Evolutionary conservation across 2,329 filamentous ascomycete species (phyloP).

Genomic region (Sporothrix dimorphospora): DNA sequence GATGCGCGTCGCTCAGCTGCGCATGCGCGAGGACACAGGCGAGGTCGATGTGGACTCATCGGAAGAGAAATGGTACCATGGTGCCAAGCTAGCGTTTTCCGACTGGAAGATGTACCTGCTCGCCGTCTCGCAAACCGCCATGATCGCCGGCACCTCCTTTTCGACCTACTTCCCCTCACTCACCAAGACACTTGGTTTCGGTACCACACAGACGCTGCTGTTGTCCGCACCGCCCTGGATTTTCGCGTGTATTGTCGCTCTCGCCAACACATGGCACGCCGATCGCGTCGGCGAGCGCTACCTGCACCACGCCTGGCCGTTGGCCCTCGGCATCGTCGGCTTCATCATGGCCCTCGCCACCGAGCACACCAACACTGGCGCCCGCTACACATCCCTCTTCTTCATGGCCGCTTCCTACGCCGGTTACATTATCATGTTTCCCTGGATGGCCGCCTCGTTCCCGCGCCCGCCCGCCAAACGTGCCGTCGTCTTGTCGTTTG

Average conservation of each 20-base stretch:
- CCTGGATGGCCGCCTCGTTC: slow-evolving; percentile 50
- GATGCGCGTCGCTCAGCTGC: slow-evolving; percentile 54
- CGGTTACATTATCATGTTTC: slow-evolving; percentile 54
- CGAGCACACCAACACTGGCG: slow-evolving; percentile 55
- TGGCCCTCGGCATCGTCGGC: slow-evolving; percentile 6
- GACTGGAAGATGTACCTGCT: slow-evolving; percentile 54
- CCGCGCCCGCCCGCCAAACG: slow-evolving; percentile 47
- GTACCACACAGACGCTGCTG: slow-evolving; percentile 47
- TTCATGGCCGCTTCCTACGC: slow-evolving; percentile 59
- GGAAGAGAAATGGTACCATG: slow-evolving; percentile 50
- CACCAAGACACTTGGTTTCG: slow-evolving; percentile 40
- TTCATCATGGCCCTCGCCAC: slow-evolving; percentile 27
- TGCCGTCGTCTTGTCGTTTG: slow-evolving; percentile 60
- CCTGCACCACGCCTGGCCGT: slow-evolving; percentile 56
- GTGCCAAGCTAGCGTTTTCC: slow-evolving; percentile 59
- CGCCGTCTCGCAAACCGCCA: background rate
- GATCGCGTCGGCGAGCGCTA: slow-evolving; percentile 61
- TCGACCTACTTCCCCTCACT: slow-evolving; percentile 40
- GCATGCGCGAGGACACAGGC: slow-evolving; percentile 60
- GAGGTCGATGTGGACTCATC: slow-evolving; percentile 56
- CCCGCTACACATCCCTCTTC: slow-evolving; percentile 64
- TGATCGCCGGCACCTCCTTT: slow-evolving; percentile 44
- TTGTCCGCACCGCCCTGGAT: slow-evolving; percentile 53
- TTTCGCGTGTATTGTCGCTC: slow-evolving; percentile 41
- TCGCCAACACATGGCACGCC: slow-evolving; percentile 53